A percentile compares a stretch with the other conserved stretches of the same genome.
Conservation (phyloP, 1,284 basidiomycete genomes). For the Agroathelia rolfsii region DNA sequence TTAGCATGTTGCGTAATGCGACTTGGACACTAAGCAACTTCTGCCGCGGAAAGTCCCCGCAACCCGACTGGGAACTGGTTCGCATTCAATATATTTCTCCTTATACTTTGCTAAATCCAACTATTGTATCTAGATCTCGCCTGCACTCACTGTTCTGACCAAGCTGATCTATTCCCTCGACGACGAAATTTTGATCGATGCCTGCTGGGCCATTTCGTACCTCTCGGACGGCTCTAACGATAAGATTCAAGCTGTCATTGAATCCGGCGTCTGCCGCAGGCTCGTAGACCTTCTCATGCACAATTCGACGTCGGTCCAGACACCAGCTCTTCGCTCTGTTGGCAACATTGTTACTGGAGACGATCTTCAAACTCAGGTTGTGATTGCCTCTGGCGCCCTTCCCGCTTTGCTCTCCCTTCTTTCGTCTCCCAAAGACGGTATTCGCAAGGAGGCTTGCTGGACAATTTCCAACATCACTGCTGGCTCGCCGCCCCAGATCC, state of each 20-base stretch:
- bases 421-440: constrained; percentile 94
- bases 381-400: constrained; percentile 93
- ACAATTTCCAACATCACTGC: constrained; percentile 99
- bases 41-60: constrained; percentile 92
- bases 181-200: constrained; percentile 98
- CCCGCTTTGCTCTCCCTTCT: constrained; percentile 87
- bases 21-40: constrained; percentile 99
- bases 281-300: constrained; percentile 98
- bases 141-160: constrained; percentile 90
- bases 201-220: constrained; percentile 99
- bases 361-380: constrained; percentile 96
- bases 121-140: constrained; percentile 66
- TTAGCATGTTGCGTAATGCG: constrained; percentile 95
- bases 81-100: constrained; percentile 15
- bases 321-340: constrained; percentile 93
- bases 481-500: constrained; percentile 93
- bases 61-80: constrained; percentile 91
- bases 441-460: constrained; percentile 97
- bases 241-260: constrained; percentile 99
- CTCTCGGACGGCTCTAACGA: constrained; percentile 98
- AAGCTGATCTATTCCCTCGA: constrained; percentile 99
- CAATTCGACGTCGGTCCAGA: constrained; percentile 96
- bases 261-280: constrained; percentile 94
- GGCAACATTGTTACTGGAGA: constrained; percentile 99
- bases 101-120: constrained; percentile 11